A percentile compares a stretch with the other conserved stretches of the same genome.
Evolutionary conservation across 208 protist genomes (phyloP).

Genomic region (Trypanosoma rangeli): DNA sequence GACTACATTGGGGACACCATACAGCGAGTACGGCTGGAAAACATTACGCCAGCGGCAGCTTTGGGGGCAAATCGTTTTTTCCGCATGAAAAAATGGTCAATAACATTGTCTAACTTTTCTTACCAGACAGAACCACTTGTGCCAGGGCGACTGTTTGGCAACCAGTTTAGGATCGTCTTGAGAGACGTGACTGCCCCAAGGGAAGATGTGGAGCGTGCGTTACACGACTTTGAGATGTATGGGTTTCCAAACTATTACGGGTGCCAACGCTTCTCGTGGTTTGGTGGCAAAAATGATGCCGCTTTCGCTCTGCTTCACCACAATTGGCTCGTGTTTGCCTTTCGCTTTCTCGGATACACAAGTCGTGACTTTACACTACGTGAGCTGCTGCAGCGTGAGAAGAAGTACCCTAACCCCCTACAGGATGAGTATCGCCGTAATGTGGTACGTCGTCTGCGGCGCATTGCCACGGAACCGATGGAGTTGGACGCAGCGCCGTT

Average conservation of each 20-base stretch:
- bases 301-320: constrained; percentile 79
- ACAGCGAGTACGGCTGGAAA: constrained; percentile 71
- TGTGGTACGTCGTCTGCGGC: constrained; percentile 71
- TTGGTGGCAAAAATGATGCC: constrained; percentile 71
- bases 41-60: constrained; percentile 64
- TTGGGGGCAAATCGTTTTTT: constrained; percentile 61
- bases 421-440: constrained; percentile 83
- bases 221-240: constrained; percentile 47
- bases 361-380: constrained; percentile 51
- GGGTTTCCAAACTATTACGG: constrained; percentile 91
- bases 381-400: constrained; percentile 78
- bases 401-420: constrained; percentile 76
- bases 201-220: constrained; percentile 40
- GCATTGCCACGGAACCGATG: constrained; percentile 57
- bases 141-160: constrained; percentile 77
- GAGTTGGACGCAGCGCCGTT: constrained; percentile 79
- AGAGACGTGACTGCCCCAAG: constrained; percentile 63
- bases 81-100: constrained; percentile 37
- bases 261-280: constrained; percentile 89
- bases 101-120: constrained; percentile 81
- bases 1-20: constrained; percentile 88
- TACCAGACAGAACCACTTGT: constrained; percentile 62
- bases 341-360: constrained; percentile 87
- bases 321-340: constrained; percentile 86
- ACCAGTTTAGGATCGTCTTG: constrained; percentile 81